Conservation (phyloP, 2,329 filamentous ascomycete genomes). For the Ophiostoma sp. region DNA sequence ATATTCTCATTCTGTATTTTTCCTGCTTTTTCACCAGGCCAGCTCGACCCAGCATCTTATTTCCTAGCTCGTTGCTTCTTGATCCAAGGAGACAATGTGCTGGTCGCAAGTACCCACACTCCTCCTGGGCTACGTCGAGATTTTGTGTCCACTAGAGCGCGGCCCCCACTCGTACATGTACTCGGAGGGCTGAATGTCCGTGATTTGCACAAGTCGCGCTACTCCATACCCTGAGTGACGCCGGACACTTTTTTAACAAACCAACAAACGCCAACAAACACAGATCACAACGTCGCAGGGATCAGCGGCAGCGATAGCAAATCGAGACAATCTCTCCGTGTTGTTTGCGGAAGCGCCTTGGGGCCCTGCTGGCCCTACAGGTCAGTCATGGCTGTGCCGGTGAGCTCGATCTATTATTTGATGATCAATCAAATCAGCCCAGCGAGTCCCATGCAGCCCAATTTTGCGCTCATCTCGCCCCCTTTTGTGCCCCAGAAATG, state of each 20-base stretch:
- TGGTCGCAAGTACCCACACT: neutral
- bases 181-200: neutral
- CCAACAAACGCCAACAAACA: neutral
- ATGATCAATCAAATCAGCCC: neutral
- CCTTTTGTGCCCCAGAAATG: neutral
- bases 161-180: neutral
- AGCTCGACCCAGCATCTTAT: neutral
- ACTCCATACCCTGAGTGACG: neutral
- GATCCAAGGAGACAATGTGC: neutral
- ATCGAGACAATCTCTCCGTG: neutral
- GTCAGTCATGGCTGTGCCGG: neutral
- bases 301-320: neutral
- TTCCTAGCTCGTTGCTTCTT: neutral
- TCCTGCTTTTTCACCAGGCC: neutral
- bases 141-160: neutral
- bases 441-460: neutral
- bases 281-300: neutral
- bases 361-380: neutral
- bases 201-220: neutral
- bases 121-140: neutral
- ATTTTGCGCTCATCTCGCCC: neutral
- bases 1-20: too few species aligned
- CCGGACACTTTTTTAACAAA: neutral
- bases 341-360: neutral
- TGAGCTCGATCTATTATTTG: neutral